phyloP scores from a whole-genome alignment of 2,329 filamentous ascomycete species.

The Dactylellina sp. region DNA sequence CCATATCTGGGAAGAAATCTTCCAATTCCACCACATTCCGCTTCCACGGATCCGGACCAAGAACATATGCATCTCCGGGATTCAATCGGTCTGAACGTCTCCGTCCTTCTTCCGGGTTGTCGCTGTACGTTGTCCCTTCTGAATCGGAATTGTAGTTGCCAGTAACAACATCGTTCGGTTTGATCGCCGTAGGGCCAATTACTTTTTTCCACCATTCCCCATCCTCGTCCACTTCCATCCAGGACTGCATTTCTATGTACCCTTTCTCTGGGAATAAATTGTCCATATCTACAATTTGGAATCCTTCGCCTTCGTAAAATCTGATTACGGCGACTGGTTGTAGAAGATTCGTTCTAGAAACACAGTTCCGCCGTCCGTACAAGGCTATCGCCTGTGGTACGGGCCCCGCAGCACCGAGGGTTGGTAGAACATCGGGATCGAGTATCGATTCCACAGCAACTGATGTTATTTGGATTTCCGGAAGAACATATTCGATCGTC shows the following conservation, averaged over 20 bases:
- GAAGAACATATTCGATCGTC: background rate
- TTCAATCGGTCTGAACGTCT: slow-evolving; percentile 17
- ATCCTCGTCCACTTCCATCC: slow-evolving; percentile 23
- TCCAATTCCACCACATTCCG: slow-evolving; percentile 11
- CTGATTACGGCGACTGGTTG: slow-evolving; percentile 15
- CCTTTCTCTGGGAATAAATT: slow-evolving; percentile 11
- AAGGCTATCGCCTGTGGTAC: slow-evolving; percentile 25
- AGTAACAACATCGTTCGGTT: background rate
- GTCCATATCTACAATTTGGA: slow-evolving; percentile 6
- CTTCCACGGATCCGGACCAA: background rate
- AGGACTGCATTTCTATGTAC: slow-evolving; percentile 12
- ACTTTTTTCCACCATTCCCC: slow-evolving; percentile 21
- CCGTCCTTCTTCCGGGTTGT: slow-evolving; percentile 9
- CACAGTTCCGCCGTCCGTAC: slow-evolving; percentile 20
- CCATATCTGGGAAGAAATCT: slow-evolving; percentile 4
- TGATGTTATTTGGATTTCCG: slow-evolving; percentile 9
- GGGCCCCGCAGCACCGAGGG: slow-evolving; percentile 12
- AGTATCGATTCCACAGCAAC: slow-evolving; percentile 16
- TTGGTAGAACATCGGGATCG: slow-evolving; percentile 4
- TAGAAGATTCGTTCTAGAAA: background rate
- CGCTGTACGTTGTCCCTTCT: slow-evolving; percentile 10
- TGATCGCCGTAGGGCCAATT: background rate
- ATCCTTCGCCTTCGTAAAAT: slow-evolving; percentile 9
- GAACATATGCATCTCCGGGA: slow-evolving; percentile 20
- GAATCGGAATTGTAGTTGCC: slow-evolving; percentile 17